These are phyloP conservation scores for Ascochyta pisi DNA, from an alignment of 2,329 filamentous ascomycete genomes.

Conservation along the genomic window DNA sequence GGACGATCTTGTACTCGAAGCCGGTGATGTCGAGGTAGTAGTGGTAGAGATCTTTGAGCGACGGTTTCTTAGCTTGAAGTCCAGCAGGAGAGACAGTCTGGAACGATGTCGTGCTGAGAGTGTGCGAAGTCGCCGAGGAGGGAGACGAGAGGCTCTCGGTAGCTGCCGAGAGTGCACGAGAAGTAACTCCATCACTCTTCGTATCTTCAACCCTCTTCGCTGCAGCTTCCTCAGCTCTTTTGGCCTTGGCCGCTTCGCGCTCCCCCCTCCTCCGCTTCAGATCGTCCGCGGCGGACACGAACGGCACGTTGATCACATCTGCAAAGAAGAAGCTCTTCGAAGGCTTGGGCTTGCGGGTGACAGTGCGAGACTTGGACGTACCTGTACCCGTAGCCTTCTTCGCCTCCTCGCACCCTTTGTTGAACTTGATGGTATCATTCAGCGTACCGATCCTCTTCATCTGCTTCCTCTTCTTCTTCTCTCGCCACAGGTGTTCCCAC, in stretches of 20 bases:
- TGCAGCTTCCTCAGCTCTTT: slow-evolving; percentile 16
- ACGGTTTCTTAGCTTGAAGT: slow-evolving; percentile 31
- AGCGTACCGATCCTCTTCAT: slow-evolving; percentile 33
- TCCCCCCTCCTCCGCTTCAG: slow-evolving; percentile 31
- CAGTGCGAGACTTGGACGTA: slow-evolving; percentile 37
- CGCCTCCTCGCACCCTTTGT: slow-evolving; percentile 40
- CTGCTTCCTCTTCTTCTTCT: slow-evolving; percentile 44
- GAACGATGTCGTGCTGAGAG: slow-evolving; percentile 2
- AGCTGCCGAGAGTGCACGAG: background rate
- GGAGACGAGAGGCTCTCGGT: background rate
- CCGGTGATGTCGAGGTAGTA: slow-evolving; percentile 68
- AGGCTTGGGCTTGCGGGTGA: slow-evolving; percentile 19
- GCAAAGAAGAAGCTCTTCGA: slow-evolving; percentile 37
- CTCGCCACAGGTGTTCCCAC: slow-evolving; percentile 35
- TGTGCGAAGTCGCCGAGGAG: slow-evolving; percentile 1
- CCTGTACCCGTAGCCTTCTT: slow-evolving; percentile 44
- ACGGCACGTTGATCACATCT: slow-evolving; percentile 6
- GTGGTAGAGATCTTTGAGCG: slow-evolving; percentile 60
- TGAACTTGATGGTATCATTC: slow-evolving; percentile 40
- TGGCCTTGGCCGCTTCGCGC: slow-evolving; percentile 23
- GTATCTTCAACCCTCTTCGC: slow-evolving; percentile 5
- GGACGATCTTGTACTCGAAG: slow-evolving; percentile 68
- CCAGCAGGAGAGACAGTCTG: background rate
- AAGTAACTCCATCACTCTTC: background rate
- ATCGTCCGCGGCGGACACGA: slow-evolving; percentile 30